Base-by-base conservation (phyloP, 1,284 basidiomycete species). In the Leccinum pachyderme region DNA sequence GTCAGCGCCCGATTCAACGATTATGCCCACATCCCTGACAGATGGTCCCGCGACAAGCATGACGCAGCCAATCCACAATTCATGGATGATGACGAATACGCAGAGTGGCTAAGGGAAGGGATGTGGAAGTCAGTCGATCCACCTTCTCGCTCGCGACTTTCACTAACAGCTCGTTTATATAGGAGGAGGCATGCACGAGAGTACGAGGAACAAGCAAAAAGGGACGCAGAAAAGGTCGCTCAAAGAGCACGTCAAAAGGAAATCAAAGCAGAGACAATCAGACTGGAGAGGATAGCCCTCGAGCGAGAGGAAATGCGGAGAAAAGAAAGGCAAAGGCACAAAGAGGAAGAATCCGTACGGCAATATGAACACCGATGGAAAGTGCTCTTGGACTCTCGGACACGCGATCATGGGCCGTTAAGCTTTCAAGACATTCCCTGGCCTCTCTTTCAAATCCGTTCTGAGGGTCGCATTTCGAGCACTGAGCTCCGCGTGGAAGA, bases 31-130 rank as follows among this genome's bases (percentile, higher is more conserved):
- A 73, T 91, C 6, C 89, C 89, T 1, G 64, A 75, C 51, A 72
- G 81, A 32, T 84, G 83, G 81, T 59, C 70, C 25, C 72, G 72
- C 52, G 78, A 77, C 41, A 78, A 81, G 44, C 77, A 77, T 2
- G 61, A 59, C n/a, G 39, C 55, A 7, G 61, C 77, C 25, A 75
- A 89, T 59, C 86, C 87, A 15, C 73, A 70, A 29, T 63, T 73
- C 56, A 86, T 93, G 86, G 86, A 89, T 61, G 89, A 92, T n/a
- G 88, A 93, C 58, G 84, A 90, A 60, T 93, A 93, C 61, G 82
- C 85, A 3, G 90, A 93, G 64, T 92, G 87, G 83, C 72, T 93
- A 33, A 73, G 91, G 56, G 72, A 78, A 43, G 89, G 88, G 31
- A 93, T 93, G 86, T 91, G 89, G 77, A 81, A 82, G 85, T 84